Evolutionary conservation across 345 rosid genomes (phyloP).

Genomic region (Euclidium syriacum): DNA sequence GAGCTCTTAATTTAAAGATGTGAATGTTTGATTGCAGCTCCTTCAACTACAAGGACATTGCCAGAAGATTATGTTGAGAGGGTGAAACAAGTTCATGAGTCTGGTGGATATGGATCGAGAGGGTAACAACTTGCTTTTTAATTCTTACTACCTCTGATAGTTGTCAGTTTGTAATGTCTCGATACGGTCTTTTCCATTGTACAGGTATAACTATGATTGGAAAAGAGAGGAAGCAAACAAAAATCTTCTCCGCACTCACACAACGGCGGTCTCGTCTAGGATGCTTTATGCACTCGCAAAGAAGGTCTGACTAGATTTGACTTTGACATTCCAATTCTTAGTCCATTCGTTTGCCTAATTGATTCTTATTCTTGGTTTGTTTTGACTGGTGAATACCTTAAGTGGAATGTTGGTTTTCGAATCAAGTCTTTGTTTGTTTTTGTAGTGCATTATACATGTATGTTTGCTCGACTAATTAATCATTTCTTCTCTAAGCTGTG

Average conservation of each 20-base stretch:
- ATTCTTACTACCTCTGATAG: neutral
- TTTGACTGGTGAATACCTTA: neutral
- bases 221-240: conserved; percentile 96
- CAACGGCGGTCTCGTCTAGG: conserved; percentile 87
- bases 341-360: neutral
- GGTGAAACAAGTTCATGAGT: conserved; percentile 74
- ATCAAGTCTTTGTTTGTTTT: neutral
- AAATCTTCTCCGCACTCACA: conserved; percentile 90
- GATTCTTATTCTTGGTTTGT: neutral
- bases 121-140: conserved; percentile 46
- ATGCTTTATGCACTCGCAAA: conserved; percentile 87
- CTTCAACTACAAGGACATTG: conserved; percentile 63
- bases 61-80: conserved; percentile 86
- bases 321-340: neutral
- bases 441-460: neutral
- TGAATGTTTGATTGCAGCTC: conserved; percentile 45
- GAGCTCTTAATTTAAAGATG: neutral
- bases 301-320: conserved; percentile 49
- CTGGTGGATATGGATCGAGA: conserved; percentile 89
- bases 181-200: neutral
- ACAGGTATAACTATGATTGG: conserved; percentile 86
- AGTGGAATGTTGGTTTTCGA: neutral
- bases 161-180: neutral
- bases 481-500: neutral
- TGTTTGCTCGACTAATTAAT: neutral